A percentile compares a stretch with the other conserved stretches of the same genome.
Conservation (phyloP, 2,329 filamentous ascomycete species). For the Diaporthe sp. region DNA sequence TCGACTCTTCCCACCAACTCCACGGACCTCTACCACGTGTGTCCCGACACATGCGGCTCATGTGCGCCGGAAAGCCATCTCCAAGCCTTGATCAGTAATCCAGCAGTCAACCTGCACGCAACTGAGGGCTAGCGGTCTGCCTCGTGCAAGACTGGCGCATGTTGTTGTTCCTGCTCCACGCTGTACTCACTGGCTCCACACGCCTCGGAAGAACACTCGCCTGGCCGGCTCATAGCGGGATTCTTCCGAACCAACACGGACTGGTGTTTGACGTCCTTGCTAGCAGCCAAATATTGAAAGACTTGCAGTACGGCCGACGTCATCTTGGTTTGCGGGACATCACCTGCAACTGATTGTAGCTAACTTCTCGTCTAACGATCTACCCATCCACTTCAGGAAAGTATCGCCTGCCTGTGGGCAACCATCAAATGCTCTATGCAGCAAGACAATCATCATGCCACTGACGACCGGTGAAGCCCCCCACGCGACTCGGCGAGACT, state of each 20-base stretch:
- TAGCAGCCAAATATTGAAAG: neutral
- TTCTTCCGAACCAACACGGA: neutral
- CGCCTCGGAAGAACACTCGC: neutral
- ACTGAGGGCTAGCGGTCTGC: neutral
- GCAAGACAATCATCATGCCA: slow-evolving; percentile 21
- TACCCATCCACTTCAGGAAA: slow-evolving; percentile 5
- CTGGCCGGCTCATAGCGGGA: neutral
- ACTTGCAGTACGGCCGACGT: too few relatives aligned
- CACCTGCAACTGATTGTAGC: neutral
- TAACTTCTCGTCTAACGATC: neutral
- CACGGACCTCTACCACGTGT: slow-evolving; percentile 18
- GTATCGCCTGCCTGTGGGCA: neutral
- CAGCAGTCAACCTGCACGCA: neutral
- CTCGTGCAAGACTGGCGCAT: neutral
- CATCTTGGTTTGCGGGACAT: neutral
- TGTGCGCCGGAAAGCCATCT: neutral
- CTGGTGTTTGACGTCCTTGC: neutral
- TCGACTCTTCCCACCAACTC: neutral
- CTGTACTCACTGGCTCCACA: neutral
- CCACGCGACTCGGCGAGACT: slow-evolving; percentile 18
- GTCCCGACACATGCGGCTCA: slow-evolving; percentile 16
- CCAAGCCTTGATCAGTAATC: slow-evolving; percentile 30
- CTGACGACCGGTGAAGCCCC: slow-evolving; percentile 24
- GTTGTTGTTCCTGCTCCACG: neutral
- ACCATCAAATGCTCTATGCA: neutral